These are phyloP conservation scores for Nigrospora sphaerica DNA, from an alignment of 2,329 filamentous ascomycete genomes.

Conservation along the genomic window DNA sequence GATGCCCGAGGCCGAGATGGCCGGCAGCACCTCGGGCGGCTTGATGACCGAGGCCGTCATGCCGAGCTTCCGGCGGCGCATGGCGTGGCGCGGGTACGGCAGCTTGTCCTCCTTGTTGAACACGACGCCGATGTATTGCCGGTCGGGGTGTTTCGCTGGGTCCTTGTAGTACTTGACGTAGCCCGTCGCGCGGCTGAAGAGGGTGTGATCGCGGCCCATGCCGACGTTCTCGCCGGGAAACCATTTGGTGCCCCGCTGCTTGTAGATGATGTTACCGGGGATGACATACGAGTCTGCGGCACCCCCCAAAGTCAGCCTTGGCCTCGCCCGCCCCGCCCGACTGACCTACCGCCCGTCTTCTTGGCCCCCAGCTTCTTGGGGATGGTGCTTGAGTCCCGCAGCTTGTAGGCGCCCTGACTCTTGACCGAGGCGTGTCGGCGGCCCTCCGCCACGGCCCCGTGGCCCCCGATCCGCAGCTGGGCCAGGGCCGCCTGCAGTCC, in stretches of 20 bases:
- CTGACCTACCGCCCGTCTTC: conserved; percentile 71
- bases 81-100: conserved; percentile 67
- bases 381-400: conserved; percentile 51
- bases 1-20: conserved; percentile 42
- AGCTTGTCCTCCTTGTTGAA: conserved; percentile 77
- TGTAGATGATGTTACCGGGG: conserved; percentile 96
- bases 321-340: too few relatives aligned
- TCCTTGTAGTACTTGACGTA: conserved; percentile 98
- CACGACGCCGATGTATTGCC: conserved; percentile 91
- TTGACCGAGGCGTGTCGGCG: conserved; percentile 53
- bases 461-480: conserved; percentile 18
- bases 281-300: conserved; percentile 78
- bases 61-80: conserved; percentile 67
- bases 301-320: too few relatives aligned
- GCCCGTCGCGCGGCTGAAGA: conserved; percentile 76
- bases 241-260: conserved; percentile 91
- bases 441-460: conserved; percentile 37
- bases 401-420: conserved; percentile 62
- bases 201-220: conserved; percentile 94
- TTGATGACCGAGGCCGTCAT: conserved; percentile 53
- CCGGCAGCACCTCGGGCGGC: conserved; percentile 22
- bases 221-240: conserved; percentile 91
- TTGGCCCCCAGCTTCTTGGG: conserved; percentile 90
- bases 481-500: conserved; percentile 23
- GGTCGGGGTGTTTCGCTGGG: conserved; percentile 70